A percentile compares a stretch with the other conserved stretches of the same genome.
These are phyloP conservation scores for Pseudonitzschia pungens DNA, from an alignment of 108 stramenopile genomes.

Conservation along the genomic window DNA sequence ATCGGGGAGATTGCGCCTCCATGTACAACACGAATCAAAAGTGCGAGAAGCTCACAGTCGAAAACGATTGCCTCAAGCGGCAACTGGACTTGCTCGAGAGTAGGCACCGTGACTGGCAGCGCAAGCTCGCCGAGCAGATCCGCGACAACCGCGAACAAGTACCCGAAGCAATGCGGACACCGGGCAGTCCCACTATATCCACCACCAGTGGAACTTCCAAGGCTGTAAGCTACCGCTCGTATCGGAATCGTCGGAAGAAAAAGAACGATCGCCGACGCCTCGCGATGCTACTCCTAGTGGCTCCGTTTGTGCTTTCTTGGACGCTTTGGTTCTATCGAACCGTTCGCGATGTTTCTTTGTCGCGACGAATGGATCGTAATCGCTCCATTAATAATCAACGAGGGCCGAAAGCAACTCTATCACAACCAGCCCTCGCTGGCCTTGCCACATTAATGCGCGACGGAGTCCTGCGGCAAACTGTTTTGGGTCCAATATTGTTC, in stretches of 20 bases:
- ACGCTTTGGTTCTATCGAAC: conserved; percentile 4
- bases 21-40: conserved; percentile 12
- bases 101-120: neutral
- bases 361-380: neutral
- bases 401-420: neutral
- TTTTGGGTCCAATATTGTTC: conserved; percentile 4
- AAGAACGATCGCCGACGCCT: neutral
- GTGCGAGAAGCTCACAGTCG: neutral
- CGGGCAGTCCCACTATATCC: neutral
- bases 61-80: conserved; percentile 13
- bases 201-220: neutral
- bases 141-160: neutral
- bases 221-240: neutral
- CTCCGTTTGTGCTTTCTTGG: conserved; percentile 1
- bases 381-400: neutral
- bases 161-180: neutral
- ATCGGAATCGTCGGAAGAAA: neutral
- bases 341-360: neutral
- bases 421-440: neutral
- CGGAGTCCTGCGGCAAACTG: conserved; percentile 2
- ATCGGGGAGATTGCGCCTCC: neutral
- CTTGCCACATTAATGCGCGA: conserved; percentile 3
- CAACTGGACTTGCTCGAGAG: conserved; percentile 12
- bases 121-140: neutral
- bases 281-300: neutral